A percentile compares a stretch with the other conserved stretches of the same genome.
These are phyloP conservation scores for Monosporascus sp. DNA, from an alignment of 2,329 filamentous ascomycete genomes.

Conservation along the genomic window DNA sequence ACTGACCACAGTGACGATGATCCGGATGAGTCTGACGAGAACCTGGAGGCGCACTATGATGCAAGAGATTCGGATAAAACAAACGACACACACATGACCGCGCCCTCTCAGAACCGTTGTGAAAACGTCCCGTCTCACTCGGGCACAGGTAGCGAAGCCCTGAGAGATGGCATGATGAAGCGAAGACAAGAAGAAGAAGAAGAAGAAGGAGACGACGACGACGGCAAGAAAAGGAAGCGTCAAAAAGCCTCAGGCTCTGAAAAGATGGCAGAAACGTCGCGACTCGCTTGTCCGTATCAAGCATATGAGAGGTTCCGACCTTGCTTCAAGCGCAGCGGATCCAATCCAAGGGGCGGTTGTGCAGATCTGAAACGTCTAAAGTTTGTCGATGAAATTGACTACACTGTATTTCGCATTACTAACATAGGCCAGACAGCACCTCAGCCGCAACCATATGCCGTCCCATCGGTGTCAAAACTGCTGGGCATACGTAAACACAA, in stretches of 20 bases:
- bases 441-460: constrained; percentile 3
- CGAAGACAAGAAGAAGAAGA: not conserved
- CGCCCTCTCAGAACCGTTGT: not conserved
- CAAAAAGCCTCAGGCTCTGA: not conserved
- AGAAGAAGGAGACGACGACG: not conserved
- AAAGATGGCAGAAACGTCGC: not conserved
- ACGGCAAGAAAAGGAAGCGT: not conserved
- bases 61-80: not conserved
- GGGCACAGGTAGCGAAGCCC: not conserved
- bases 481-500: constrained; percentile 4
- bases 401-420: not conserved
- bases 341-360: constrained; percentile 4
- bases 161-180: not conserved
- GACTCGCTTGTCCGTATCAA: constrained; percentile 8
- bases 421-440: constrained; percentile 2
- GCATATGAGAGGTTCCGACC: constrained; percentile 1
- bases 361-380: constrained; percentile 1
- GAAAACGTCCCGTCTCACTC: not conserved
- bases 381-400: not conserved
- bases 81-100: not conserved
- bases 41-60: not conserved
- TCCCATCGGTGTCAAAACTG: constrained; percentile 4
- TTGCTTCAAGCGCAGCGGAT: not conserved
- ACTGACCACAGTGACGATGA: not conserved
- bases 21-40: not conserved